Percentiles rank a stretch among this genome's conserved stretches.
Evolutionary conservation across 2,329 filamentous ascomycete species (phyloP).

Genomic region (Escovopsis sp.): DNA sequence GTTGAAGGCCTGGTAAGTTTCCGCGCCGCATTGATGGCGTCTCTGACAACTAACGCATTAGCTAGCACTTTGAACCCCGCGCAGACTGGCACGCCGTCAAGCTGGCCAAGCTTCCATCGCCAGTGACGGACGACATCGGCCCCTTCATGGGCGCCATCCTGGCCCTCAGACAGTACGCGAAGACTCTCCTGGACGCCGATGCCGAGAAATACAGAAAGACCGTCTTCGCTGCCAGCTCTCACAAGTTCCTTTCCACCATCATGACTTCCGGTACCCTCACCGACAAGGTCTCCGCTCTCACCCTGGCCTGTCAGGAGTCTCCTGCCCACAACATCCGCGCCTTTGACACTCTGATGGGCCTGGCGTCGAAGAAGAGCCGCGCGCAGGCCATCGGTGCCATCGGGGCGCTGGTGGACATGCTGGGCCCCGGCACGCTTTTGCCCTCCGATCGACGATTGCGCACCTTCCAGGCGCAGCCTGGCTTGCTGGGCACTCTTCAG

Average conservation of each 20-base stretch:
- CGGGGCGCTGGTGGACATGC: conserved; percentile 82
- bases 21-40: conserved; percentile 3
- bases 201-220: conserved; percentile 60
- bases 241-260: conserved; percentile 93
- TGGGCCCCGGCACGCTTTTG: conserved; percentile 76
- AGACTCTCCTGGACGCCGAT: conserved; percentile 62
- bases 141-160: conserved; percentile 30
- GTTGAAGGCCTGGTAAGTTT: conserved; percentile 21
- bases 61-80: conserved; percentile 40
- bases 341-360: conserved; percentile 64
- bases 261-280: conserved; percentile 93
- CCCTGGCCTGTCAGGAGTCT: conserved; percentile 87
- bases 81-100: conserved; percentile 41
- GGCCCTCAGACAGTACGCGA: conserved; percentile 53
- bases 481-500: conserved; percentile 56
- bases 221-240: conserved; percentile 66
- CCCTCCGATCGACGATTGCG: conserved; percentile 70
- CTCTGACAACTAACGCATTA: conserved; percentile 21
- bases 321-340: conserved; percentile 85
- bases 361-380: conserved; percentile 89
- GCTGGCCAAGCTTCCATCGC: conserved; percentile 27
- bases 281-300: conserved; percentile 92
- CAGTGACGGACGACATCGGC: conserved; percentile 29
- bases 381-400: conserved; percentile 87
- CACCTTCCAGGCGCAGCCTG: conserved; percentile 66